These are phyloP conservation scores for Sporodiniella umbellata DNA, from an alignment of 371 early-diverging fungal genomes.

Conservation along the genomic window DNA sequence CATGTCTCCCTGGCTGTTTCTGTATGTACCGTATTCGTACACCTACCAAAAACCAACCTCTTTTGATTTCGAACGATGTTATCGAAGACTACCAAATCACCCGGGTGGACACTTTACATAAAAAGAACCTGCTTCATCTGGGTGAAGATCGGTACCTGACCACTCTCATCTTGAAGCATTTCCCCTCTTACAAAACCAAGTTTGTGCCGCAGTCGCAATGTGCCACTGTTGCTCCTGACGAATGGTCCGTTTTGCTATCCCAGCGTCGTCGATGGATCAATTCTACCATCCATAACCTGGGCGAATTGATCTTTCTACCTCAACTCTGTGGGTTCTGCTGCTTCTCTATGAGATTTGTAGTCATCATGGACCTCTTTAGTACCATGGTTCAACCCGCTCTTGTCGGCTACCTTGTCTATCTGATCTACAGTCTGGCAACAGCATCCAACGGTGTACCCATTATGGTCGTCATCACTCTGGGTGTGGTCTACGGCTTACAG, in stretches of 20 bases:
- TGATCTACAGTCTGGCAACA: constrained; percentile 54
- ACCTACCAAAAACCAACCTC: constrained; percentile 75
- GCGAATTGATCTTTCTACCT: constrained; percentile 84
- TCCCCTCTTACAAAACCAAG: constrained; percentile 95
- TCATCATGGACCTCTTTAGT: constrained; percentile 86
- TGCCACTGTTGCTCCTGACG: constrained; percentile 91
- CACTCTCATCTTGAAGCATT: constrained; percentile 98
- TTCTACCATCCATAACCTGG: constrained; percentile 93
- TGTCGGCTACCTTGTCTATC: constrained; percentile 70
- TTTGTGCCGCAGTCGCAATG: constrained; percentile 95
- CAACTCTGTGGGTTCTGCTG: constrained; percentile 94
- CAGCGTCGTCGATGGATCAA: constrained; percentile 93
- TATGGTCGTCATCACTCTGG: constrained; percentile 51
- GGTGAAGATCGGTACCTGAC: constrained; percentile 95
- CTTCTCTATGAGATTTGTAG: constrained; percentile 94
- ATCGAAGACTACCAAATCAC: constrained; percentile 95
- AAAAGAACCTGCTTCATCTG: constrained; percentile 84
- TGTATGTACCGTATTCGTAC: constrained; percentile 92
- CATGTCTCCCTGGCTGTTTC: constrained; percentile 91
- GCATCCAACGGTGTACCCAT: constrained; percentile 37
- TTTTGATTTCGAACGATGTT: constrained; percentile 86
- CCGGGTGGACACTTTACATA: constrained; percentile 96
- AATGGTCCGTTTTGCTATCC: constrained; percentile 85
- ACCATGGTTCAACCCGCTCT: constrained; percentile 93
- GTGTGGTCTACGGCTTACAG: constrained; percentile 79